Evolutionary conservation across 2,329 filamentous ascomycete species (phyloP).

Genomic region (Monilinia vaccinii-corymbosi): DNA sequence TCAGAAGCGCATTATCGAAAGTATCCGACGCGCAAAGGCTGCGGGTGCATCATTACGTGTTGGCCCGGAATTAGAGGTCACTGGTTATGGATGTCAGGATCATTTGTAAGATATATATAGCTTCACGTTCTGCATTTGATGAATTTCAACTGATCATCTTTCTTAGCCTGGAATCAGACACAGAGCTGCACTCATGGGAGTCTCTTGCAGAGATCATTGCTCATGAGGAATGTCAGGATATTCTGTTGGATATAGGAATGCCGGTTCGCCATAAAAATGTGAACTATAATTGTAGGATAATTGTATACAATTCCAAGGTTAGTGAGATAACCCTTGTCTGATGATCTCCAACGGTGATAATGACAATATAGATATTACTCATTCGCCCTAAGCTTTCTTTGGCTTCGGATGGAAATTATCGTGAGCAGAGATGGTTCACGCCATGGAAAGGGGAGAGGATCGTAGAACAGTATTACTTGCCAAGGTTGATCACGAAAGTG

Average conservation of each 20-base stretch:
- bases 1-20: conserved; percentile 47
- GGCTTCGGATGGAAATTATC: conserved; percentile 61
- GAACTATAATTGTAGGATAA: conserved; percentile 55
- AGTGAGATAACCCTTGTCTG: neutral
- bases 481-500: conserved; percentile 41
- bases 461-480: conserved; percentile 57
- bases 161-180: conserved; percentile 33
- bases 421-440: conserved; percentile 53
- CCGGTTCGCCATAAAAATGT: conserved; percentile 51
- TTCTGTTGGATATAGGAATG: conserved; percentile 55
- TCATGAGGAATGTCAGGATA: conserved; percentile 52
- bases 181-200: conserved; percentile 38
- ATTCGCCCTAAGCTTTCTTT: conserved; percentile 66
- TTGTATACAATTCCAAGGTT: conserved; percentile 44
- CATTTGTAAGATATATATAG: conserved; percentile 24
- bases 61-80: conserved; percentile 36
- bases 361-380: conserved; percentile 47
- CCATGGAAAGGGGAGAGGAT: conserved; percentile 49
- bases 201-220: conserved; percentile 47
- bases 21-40: conserved; percentile 45
- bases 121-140: no score
- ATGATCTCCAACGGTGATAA: neutral
- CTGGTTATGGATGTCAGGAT: conserved; percentile 54
- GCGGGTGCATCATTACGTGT: conserved; percentile 46
- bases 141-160: conserved; percentile 2